phyloP scores from a whole-genome alignment of 2,329 filamentous ascomycete genomes.

The Trichoderma citrinoviride region DNA sequence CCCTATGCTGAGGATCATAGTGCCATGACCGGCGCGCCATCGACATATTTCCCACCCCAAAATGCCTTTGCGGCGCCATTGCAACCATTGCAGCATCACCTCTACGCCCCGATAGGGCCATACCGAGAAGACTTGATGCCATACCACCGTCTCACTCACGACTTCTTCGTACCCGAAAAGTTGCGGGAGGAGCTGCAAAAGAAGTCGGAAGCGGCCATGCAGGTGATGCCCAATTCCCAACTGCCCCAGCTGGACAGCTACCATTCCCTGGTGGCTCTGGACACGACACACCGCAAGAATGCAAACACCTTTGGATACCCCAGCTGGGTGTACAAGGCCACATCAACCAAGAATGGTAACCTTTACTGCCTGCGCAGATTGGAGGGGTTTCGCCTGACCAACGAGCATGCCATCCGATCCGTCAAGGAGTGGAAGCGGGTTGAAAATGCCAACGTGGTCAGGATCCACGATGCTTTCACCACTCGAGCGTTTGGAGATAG shows the following conservation, averaged over 20 bases:
- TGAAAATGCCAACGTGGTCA: conserved; percentile 76
- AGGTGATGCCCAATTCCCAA: conserved; percentile 75
- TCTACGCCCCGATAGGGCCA: conserved; percentile 86
- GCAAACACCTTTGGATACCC: conserved; percentile 78
- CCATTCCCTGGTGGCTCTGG: conserved; percentile 86
- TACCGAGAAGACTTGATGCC: conserved; percentile 75
- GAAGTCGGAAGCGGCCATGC: conserved; percentile 79
- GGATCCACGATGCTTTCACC: conserved; percentile 88
- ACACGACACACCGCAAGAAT: conserved; percentile 76
- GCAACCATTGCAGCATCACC: conserved; percentile 81
- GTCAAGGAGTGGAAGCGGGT: conserved; percentile 90
- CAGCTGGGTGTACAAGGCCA: conserved; percentile 94
- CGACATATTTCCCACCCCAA: conserved; percentile 66
- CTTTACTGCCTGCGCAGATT: conserved; percentile 84
- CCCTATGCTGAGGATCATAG: conserved; percentile 75
- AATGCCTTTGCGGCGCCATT: conserved; percentile 50
- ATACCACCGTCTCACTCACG: conserved; percentile 83
- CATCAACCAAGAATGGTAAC: conserved; percentile 81
- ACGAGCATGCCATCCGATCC: conserved; percentile 81
- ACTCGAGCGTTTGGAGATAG: conserved; percentile 90
- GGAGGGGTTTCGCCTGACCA: conserved; percentile 84
- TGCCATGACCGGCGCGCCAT: conserved; percentile 53
- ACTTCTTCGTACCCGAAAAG: conserved; percentile 88
- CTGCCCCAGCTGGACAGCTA: conserved; percentile 82
- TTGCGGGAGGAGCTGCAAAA: conserved; percentile 85